Evolutionary conservation across 2,329 filamentous ascomycete genomes (phyloP).

Genomic region (Colletotrichum theobromicola): DNA sequence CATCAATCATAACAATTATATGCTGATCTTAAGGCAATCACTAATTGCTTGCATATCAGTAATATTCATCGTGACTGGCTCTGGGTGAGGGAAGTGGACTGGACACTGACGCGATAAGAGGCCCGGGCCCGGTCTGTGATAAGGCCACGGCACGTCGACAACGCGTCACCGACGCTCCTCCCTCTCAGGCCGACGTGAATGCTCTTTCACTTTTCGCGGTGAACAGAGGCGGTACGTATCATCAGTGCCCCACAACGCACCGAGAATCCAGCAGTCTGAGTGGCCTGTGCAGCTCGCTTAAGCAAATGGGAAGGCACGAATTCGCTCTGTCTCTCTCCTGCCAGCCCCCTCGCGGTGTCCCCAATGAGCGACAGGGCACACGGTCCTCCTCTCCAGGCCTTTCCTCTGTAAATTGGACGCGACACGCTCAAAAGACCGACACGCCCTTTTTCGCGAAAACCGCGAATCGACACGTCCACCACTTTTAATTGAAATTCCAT

Average conservation of each 20-base stretch:
- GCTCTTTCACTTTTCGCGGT: not conserved
- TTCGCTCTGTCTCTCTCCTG: not conserved
- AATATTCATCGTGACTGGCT: not conserved
- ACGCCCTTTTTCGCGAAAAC: constrained; percentile 29
- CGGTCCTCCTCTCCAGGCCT: not conserved
- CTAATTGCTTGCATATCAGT: not conserved
- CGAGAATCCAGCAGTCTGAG: not conserved
- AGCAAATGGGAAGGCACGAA: constrained; percentile 2
- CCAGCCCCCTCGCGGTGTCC: not conserved
- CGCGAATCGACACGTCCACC: constrained; percentile 51
- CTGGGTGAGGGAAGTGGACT: not conserved
- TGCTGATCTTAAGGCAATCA: not conserved
- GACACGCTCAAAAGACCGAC: constrained; percentile 24
- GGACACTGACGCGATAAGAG: not conserved
- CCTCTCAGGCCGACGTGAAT: not conserved
- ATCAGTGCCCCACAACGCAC: not conserved
- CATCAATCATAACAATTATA: not conserved
- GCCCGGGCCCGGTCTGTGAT: not conserved
- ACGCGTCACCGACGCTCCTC: constrained; percentile 4
- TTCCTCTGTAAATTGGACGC: constrained; percentile 27
- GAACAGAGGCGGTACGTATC: not conserved
- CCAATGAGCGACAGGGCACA: not conserved
- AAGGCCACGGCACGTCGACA: not conserved
- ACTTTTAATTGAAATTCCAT: constrained; percentile 25
- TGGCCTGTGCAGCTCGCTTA: constrained; percentile 8